Evolutionary conservation across 1,284 basidiomycete genomes (phyloP).

Genomic region (Entoloma clypeatum): DNA sequence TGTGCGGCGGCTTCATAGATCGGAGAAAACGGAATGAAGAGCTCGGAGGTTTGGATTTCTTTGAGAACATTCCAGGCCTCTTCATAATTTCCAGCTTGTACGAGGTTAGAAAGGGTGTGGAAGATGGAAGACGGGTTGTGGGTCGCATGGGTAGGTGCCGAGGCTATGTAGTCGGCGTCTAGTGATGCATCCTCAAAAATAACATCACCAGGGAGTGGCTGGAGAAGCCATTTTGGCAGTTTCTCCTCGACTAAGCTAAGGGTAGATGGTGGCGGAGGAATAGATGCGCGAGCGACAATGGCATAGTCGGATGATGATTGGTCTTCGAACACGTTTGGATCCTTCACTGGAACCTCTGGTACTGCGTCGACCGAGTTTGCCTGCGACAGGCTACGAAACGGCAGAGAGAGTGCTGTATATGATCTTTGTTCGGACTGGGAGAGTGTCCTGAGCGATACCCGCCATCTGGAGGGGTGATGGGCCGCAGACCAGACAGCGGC

Average conservation of each 20-base stretch:
- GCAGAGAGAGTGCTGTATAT: conserved; percentile 9
- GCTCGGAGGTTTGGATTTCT: conserved; percentile 29
- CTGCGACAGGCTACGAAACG: conserved; percentile 3
- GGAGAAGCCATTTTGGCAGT: conserved; percentile 29
- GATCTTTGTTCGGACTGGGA: conserved; percentile 14
- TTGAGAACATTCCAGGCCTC: conserved; percentile 31
- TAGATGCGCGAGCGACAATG: conserved; percentile 13
- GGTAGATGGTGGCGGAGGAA: conserved; percentile 19
- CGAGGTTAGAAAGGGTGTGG: conserved; percentile 22
- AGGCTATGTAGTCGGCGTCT: conserved; percentile 20
- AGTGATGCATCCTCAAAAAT: conserved; percentile 35
- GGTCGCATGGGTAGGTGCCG: conserved; percentile 3
- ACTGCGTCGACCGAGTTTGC: conserved; percentile 4
- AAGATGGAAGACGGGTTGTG: conserved; percentile 17
- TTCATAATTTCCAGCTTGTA: conserved; percentile 21
- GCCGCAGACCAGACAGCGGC: conserved; percentile 30
- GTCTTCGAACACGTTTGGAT: conserved; percentile 27
- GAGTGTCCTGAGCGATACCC: conserved; percentile 15
- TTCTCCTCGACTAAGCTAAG: conserved; percentile 25
- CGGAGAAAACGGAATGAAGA: conserved; percentile 25
- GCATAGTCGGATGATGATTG: conserved; percentile 26
- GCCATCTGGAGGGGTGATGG: conserved; percentile 21
- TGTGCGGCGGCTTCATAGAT: conserved; percentile 27
- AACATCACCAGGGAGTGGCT: conserved; percentile 20
- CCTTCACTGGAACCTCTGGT: background rate